Conservation (phyloP, 495 filamentous ascomycete genomes). For the Neohortaea acidophila region DNA sequence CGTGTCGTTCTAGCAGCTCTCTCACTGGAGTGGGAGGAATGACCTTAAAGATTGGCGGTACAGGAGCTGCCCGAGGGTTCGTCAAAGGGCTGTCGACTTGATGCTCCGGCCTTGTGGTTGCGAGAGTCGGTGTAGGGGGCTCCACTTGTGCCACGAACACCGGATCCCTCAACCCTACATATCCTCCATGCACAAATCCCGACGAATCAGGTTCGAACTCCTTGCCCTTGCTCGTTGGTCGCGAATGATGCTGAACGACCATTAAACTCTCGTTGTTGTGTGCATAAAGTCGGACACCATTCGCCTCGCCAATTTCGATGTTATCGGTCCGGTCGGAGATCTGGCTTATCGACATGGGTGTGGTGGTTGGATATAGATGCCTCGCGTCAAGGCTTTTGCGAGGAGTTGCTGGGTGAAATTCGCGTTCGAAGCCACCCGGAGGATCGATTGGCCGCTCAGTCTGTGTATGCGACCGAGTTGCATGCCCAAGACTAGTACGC, state of each 20-base stretch:
- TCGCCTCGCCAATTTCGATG: slow-evolving; percentile 60
- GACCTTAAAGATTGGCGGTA: slow-evolving; percentile 55
- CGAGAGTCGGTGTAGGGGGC: slow-evolving; percentile 2
- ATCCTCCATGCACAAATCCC: too few relatives aligned
- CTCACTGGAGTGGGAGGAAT: slow-evolving; percentile 54
- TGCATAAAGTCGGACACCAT: slow-evolving; percentile 65
- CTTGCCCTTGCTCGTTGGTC: slow-evolving; percentile 14
- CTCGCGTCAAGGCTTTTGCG: slow-evolving; percentile 28
- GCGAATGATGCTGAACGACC: slow-evolving; percentile 48
- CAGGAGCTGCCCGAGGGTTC: slow-evolving; percentile 58
- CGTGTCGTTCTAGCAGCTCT: slow-evolving; percentile 36
- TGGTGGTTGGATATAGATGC: slow-evolving; percentile 37
- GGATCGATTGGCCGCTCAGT: background rate
- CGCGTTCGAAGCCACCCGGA: background rate
- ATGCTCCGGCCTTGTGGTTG: background rate
- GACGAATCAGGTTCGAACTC: too few relatives aligned
- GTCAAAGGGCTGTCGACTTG: slow-evolving; percentile 34
- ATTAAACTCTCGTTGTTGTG: slow-evolving; percentile 77
- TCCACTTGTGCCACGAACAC: slow-evolving; percentile 6
- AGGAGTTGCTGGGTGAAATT: background rate
- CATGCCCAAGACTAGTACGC: slow-evolving; percentile 2
- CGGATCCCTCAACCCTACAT: slow-evolving; percentile 1
- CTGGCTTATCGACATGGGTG: slow-evolving; percentile 42
- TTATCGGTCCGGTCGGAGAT: slow-evolving; percentile 40
- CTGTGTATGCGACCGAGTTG: background rate